phyloP scores from a whole-genome alignment of 805 yeast genomes.

The Wickerhamomyces bovis region DNA sequence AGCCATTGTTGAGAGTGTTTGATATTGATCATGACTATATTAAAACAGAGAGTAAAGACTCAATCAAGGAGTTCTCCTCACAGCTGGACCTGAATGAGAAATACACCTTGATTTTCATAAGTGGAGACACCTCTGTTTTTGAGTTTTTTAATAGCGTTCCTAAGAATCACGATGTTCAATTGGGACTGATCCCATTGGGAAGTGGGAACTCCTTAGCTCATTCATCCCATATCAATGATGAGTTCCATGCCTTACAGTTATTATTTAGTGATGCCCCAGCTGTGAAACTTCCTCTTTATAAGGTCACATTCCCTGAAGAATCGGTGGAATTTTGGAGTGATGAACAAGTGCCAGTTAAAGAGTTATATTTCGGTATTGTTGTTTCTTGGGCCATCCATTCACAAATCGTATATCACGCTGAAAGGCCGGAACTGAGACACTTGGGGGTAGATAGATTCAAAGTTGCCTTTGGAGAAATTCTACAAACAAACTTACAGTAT shows the following conservation, averaged over 20 bases:
- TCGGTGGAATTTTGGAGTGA: conserved; percentile 1
- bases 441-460: conserved; percentile 64
- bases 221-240: conserved; percentile 42
- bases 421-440: conserved; percentile 56
- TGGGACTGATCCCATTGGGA: conserved; percentile 60
- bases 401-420: conserved; percentile 74
- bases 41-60: conserved; percentile 34
- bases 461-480: conserved; percentile 55
- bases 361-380: conserved; percentile 47
- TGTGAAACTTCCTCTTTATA: conserved; percentile 28
- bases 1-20: conserved; percentile 40
- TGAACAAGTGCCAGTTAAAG: conserved; percentile 2
- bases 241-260: conserved; percentile 29
- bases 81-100: conserved; percentile 17
- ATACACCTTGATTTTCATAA: conserved; percentile 51
- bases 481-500: conserved; percentile 29
- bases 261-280: conserved; percentile 23
- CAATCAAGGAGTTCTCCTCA: conserved; percentile 36
- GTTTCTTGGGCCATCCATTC: conserved; percentile 87
- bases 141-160: conserved; percentile 59
- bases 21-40: conserved; percentile 33
- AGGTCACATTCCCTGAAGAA: conserved; percentile 26
- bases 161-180: conserved; percentile 14
- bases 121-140: conserved; percentile 82
- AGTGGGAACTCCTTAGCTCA: conserved; percentile 80